Evolutionary conservation across 2,329 filamentous ascomycete genomes (phyloP), one percentile per base, ranked within the genome.

Genomic region (Talaromyces amestolkiae): DNA sequence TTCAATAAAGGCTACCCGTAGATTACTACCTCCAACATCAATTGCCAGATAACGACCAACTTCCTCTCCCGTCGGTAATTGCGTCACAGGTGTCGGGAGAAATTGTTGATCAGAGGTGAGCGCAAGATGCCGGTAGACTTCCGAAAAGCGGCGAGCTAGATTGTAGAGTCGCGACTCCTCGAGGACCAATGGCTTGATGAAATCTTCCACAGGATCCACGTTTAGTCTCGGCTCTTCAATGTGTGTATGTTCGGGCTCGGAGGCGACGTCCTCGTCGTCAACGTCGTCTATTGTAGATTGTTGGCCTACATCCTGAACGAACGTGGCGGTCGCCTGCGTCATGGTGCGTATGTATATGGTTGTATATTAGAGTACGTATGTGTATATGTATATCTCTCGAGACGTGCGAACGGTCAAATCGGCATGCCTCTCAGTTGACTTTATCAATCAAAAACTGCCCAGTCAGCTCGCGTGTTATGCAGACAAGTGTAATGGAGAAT

Each of bases 1-100:
- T 63, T 86, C 83, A 66, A 86, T 83, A 65, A 86, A 85, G 3
- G 83, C 84, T 22, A 85, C 84, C 66, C 84, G 78, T 51, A 86
- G 75, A 68, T 86, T 86, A 63, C 81, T 84, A 6, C 84, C 84
- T 53, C 84, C 84, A 41, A 86, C 83, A 72, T 86, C 84, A 63
- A 86, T 85, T 56, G 83, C 83, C 60, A 86, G 70, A 68, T 85
- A 86, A 31, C 79, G 82, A 45, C 84, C 84, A 6, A 81, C 83
- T 70, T 86, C 84, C 68, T 81, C 77, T 19, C 84, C 84, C 0
- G 79, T 83, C 13, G 80, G 80, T 35, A 82, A 70, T 66, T 76
- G 75, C 22, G 80, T 82, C 22, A 82, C 79, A 0, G 80, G 80
- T 0, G 80, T 82, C 17, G 80, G 80, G 35, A 82, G 69, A 65